Percentiles rank a stretch among this genome's conserved stretches.
Evolutionary conservation across 331 rosid genomes (phyloP).

Genomic region (Pyracantha coccinea): DNA sequence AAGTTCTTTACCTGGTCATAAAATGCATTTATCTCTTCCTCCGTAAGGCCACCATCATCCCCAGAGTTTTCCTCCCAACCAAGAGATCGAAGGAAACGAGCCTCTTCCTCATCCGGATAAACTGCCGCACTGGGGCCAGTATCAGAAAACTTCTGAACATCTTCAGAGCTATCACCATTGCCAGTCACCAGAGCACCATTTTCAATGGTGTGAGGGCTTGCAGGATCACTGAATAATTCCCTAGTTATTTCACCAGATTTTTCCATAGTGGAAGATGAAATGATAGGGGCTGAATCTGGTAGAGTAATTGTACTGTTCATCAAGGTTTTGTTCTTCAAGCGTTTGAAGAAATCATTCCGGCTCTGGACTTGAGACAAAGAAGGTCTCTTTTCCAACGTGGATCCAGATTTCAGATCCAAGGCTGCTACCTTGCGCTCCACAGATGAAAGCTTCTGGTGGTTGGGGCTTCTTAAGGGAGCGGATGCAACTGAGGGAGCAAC

Average conservation of each 20-base stretch:
- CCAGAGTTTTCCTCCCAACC: constrained; percentile 94
- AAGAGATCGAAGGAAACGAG: constrained; percentile 90
- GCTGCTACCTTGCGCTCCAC: constrained; percentile 60
- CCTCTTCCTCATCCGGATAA: constrained; percentile 86
- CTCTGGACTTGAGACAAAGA: constrained; percentile 81
- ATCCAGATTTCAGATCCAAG: constrained; percentile 59
- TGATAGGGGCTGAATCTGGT: constrained; percentile 45
- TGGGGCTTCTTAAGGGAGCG: constrained; percentile 59
- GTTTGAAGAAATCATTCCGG: constrained; percentile 90
- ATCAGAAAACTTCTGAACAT: constrained; percentile 31
- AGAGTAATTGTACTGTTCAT: constrained; percentile 38
- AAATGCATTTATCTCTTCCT: constrained; percentile 85
- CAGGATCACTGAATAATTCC: constrained; percentile 40
- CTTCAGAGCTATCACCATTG: constrained; percentile 49
- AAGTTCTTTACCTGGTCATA: constrained; percentile 54
- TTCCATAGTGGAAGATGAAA: constrained; percentile 44
- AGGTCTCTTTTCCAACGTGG: constrained; percentile 66
- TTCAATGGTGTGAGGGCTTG: constrained; percentile 37
- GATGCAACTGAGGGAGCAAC: constrained; percentile 54
- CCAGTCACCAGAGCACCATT: constrained; percentile 47
- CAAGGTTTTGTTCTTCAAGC: constrained; percentile 64
- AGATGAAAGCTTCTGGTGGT: constrained; percentile 37
- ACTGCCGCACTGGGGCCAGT: constrained; percentile 31
- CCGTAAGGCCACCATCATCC: constrained; percentile 91
- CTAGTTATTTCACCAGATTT: constrained; percentile 49